Evolutionary conservation across 202 grass and related monocot genomes (phyloP), one percentile per base, ranked within the genome.

Genomic region (Schoenoplectus triqueter): DNA sequence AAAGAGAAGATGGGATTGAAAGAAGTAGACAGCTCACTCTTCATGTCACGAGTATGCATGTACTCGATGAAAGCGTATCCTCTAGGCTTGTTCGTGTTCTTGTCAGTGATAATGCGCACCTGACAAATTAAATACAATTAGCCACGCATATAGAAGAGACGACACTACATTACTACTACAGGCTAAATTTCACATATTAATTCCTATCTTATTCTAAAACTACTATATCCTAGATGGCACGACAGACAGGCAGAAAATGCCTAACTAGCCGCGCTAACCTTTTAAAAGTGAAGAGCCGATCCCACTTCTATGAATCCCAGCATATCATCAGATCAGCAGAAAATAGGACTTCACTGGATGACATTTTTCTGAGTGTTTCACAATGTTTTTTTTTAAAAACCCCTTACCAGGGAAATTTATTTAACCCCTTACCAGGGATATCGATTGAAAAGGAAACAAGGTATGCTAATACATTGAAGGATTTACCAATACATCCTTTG

Each of bases 21-120:
- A 1, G 7, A 59, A 80, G 56, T 82, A 31, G 40, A 63, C 20
- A 74, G 69, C 80, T 73, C 75, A 95, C 93, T 93, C 90, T 95
- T 93, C 93, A 95, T 92, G 65, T 95, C 93, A 17, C 93, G 87
- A 40, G 91, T 93, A 68, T 95, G 93, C 59, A 88, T 74, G 75
- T 87, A 95, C 84, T 93, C 93, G 14, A 95, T 82, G 52, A 93
- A 95, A 50, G 87, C 93, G 76, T 92, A 95, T 80, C 93, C 93
- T 91, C 89, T 88, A 39, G 91, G 89, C 81, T 91, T 95, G 76
- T 92, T 91, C 64, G 89, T 89, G 46, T 84, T 84, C 66, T 95
- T 93, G 17, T 93, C 91, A 79, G 87, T 95, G 2, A 95, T 69
- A 1, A 90, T 63, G 5, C 89, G 77, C 18, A 91, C 89, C 91